Evolutionary conservation across 2,329 filamentous ascomycete species (phyloP), one percentile per base, ranked within the genome.

Genomic region (Dissoconium aciculare): DNA sequence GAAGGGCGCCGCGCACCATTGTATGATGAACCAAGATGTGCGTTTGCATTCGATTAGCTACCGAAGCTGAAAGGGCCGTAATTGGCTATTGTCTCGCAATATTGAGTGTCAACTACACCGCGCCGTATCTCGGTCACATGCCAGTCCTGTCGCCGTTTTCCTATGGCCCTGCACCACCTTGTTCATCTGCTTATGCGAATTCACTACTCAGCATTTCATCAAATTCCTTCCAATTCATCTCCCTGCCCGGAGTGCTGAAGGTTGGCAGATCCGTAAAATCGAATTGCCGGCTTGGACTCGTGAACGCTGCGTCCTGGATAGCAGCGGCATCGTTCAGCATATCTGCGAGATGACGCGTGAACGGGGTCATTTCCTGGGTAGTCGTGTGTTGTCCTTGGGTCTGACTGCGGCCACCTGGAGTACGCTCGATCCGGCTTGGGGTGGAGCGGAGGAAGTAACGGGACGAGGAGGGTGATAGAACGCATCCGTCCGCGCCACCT

Each of bases 331-430:
- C 69, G 5, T 67, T 73, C 12, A 80, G 59, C 37, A 81, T 60
- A 43, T 77, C 67, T 40, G 67, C 69, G 19, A 82, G 63, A 13
- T 73, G 69, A 21, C 67, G 63, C 2, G 71, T 72, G 45, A 77
- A 67, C 0, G 74, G 73, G 4, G 71, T 72, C 32, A 58, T 50
- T 14, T 56, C 51, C 15, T 40, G 37, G 13, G 30, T 28, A 12
- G 17, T 26, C 14, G 19, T 26, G 15, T 40, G 35, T 15, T 36
- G 33, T 24, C 38, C 32, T 19, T 40, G 28, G 19, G 46, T 44
- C 15, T 42, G 44, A 37, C 37, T 44, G 27, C 44, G 46, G 11
- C 42, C 41, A 17, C 41, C 43, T 4, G 49, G 46, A 2, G 44
- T 47, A 40, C 49, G 41, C 40, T 41, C 52, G 40, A 47, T 49